phyloP scores from a whole-genome alignment of 306 rosid species.

The Aeschynomene evenia region DNA sequence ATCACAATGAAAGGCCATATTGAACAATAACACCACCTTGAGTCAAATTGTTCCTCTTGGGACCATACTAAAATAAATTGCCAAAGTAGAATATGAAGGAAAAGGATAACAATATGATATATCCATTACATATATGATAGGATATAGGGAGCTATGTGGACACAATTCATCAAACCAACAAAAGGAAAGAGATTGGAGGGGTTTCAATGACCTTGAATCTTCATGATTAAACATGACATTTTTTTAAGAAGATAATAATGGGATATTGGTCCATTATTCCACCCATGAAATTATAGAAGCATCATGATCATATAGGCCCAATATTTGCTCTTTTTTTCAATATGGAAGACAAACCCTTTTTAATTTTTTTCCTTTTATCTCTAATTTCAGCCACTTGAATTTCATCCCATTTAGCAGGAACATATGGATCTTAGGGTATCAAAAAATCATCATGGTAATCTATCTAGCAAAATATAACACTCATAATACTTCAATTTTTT shows the following conservation, averaged over 20 bases:
- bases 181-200: constrained; percentile 22
- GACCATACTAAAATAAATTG: constrained; percentile 2
- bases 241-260: constrained; percentile 25
- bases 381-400: constrained; percentile 33
- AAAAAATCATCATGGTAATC: constrained; percentile 19
- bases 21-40: too few relatives aligned
- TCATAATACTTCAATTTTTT: not conserved
- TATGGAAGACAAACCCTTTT: not conserved
- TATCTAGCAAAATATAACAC: constrained; percentile 13
- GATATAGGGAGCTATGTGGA: constrained; percentile 28
- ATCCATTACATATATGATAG: constrained; percentile 22
- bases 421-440: constrained; percentile 16
- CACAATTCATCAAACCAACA: constrained; percentile 20
- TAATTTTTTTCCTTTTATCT: not conserved
- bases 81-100: not conserved
- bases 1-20: not conserved
- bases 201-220: constrained; percentile 24
- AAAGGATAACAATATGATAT: constrained; percentile 23
- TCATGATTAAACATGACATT: constrained; percentile 20
- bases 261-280: constrained; percentile 43
- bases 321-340: constrained; percentile 21
- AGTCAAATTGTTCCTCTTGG: not conserved
- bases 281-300: constrained; percentile 31
- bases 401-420: constrained; percentile 14
- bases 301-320: constrained; percentile 35